Conservation (phyloP, 2,329 filamentous ascomycete genomes). For the Phaeomoniella chlamydospora region DNA sequence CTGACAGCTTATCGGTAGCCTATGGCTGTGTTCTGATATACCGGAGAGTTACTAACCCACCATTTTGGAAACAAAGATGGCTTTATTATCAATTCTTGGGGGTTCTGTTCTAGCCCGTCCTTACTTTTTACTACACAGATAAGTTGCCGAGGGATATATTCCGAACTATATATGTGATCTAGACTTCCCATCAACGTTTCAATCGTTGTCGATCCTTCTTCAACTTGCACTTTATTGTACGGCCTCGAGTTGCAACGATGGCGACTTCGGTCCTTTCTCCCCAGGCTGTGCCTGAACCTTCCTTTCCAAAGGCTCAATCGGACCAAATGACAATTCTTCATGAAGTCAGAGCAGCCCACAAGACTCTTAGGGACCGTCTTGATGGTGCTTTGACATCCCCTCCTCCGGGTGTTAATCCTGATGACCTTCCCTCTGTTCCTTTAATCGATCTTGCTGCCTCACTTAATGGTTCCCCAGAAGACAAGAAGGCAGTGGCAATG, state of each 20-base stretch:
- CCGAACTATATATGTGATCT: too few relatives aligned
- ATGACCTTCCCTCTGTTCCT: slow-evolving; percentile 8
- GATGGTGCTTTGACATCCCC: background rate
- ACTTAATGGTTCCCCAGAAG: slow-evolving; percentile 4
- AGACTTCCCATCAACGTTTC: too few relatives aligned
- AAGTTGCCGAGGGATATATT: too few relatives aligned
- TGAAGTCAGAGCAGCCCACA: background rate
- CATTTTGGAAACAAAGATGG: too few relatives aligned
- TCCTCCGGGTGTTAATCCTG: background rate
- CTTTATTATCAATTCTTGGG: too few relatives aligned
- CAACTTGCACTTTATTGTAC: too few relatives aligned
- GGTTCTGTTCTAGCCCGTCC: too few relatives aligned
- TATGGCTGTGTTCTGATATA: too few relatives aligned
- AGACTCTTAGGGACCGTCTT: background rate
- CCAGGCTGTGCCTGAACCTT: background rate
- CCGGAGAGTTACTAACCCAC: too few relatives aligned
- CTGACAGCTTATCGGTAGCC: too few relatives aligned
- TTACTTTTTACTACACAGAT: too few relatives aligned
- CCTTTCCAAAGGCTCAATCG: background rate
- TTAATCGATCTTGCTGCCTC: slow-evolving; percentile 11
- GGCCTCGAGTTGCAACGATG: background rate
- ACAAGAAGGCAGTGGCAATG: slow-evolving; percentile 11
- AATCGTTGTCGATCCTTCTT: too few relatives aligned
- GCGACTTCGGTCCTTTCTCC: background rate
- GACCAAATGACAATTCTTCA: background rate